Conservation (phyloP, 192 early-diverging fungal species). For the Coemansia biformis region DNA sequence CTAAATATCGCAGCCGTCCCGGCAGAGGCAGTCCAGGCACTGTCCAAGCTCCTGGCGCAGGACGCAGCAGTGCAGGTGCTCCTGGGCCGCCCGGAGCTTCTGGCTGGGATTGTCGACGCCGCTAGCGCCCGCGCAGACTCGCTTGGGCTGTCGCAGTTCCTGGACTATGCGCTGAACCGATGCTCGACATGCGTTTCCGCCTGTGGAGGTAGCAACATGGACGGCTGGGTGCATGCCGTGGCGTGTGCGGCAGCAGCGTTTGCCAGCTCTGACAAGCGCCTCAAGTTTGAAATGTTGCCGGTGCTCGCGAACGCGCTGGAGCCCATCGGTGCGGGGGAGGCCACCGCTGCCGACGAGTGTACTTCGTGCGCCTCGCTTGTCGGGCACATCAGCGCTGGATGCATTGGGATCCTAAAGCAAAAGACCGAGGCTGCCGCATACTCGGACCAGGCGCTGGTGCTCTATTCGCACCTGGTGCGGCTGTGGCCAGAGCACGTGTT, state of each 20-base stretch:
- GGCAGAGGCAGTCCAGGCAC: slow-evolving; percentile 16
- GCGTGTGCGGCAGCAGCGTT: slow-evolving; percentile 6
- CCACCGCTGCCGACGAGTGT: neutral
- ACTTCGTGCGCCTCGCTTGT: slow-evolving; percentile 5
- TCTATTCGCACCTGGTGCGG: slow-evolving; percentile 32
- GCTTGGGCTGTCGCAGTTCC: slow-evolving; percentile 5
- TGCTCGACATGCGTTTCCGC: slow-evolving; percentile 19
- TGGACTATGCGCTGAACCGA: slow-evolving; percentile 23
- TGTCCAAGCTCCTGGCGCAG: slow-evolving; percentile 15
- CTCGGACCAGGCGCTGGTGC: slow-evolving; percentile 34
- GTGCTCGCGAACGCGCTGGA: slow-evolving; percentile 31
- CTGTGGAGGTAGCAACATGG: too few species aligned
- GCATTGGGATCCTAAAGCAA: slow-evolving; percentile 25
- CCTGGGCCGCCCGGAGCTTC: slow-evolving; percentile 6
- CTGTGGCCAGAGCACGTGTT: slow-evolving; percentile 33
- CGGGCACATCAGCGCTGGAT: slow-evolving; percentile 17
- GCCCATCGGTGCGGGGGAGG: slow-evolving; percentile 19
- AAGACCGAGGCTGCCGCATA: slow-evolving; percentile 23
- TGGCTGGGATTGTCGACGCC: slow-evolving; percentile 4
- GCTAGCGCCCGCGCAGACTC: neutral
- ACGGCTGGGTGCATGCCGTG: slow-evolving; percentile 14
- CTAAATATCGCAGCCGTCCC: neutral
- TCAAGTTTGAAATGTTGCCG: slow-evolving; percentile 27
- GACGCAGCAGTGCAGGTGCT: slow-evolving; percentile 16
- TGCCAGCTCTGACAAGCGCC: neutral